Base-by-base conservation (phyloP, 768 basidiomycete species). In the Naganishia antarctica region DNA sequence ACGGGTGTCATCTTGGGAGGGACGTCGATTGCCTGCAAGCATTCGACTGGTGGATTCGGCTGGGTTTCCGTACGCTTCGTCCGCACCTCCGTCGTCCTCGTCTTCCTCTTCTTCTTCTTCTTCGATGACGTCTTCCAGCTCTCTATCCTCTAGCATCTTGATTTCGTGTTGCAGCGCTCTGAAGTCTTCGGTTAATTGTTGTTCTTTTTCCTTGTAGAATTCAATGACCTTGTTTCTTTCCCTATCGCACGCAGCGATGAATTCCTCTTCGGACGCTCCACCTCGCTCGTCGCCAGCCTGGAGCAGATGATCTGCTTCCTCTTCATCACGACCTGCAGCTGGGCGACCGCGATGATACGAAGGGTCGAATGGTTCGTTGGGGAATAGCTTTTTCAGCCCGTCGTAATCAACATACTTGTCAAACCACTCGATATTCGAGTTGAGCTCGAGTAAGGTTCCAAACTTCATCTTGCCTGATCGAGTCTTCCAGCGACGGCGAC, bases 191-290 rank as follows among this genome's bases (percentile, higher is more conserved):
- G 70, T 51, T 21, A 96, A 78, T 51, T 92, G 88, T 47, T 81
- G 82, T 72, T 89, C 86, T 76, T 93, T 90, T 1, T 77, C 71
- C 49, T 83, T 82, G 76, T 97, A 98, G 76, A 98, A 98, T 0
- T 79, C 60, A 23, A 80, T 78, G 18, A 97, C 86, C 82, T 92
- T 96, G 72, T 81, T 80, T 31, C 93, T 81, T 71, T 99, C 92
- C 66, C 83, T 81, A 75, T 96, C 87, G 31, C 96, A 82, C 0
- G 91, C 81, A 0, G 87, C 85, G 9, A 82, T 75, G 75, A 98
- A 98, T 18, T 75, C 70, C 62, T 69, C 71, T 82, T 76, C 71
- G 0, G 67, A 58, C 16, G 71, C 71, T 60, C 70, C 70, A 28
- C 64, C 63, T 45, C 40, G 34, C 34, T 61, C 53, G 21, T 48